Evolutionary conservation across 805 yeast genomes (phyloP).

Genomic region (Candida anglica): DNA sequence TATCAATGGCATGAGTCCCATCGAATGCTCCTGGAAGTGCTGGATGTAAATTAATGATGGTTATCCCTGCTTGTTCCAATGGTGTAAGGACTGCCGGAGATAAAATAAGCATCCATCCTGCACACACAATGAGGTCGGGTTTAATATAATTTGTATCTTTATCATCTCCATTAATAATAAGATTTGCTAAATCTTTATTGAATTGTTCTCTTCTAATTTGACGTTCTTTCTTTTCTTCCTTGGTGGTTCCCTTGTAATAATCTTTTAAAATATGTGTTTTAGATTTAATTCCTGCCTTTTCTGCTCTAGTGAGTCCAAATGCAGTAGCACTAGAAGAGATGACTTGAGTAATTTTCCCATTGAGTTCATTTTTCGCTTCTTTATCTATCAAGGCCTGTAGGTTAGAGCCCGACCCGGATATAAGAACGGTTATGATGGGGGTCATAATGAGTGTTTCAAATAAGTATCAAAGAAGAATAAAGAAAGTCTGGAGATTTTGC

Average conservation of each 20-base stretch:
- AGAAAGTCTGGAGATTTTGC: too few species aligned
- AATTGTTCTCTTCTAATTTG: slow-evolving; percentile 60
- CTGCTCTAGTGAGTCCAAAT: slow-evolving; percentile 80
- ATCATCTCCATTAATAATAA: slow-evolving; percentile 50
- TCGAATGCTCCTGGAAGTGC: slow-evolving; percentile 97
- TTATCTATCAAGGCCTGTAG: slow-evolving; percentile 92
- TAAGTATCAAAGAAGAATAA: background rate
- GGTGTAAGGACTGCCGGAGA: slow-evolving; percentile 74
- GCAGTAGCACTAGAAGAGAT: slow-evolving; percentile 86
- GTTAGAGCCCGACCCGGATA: slow-evolving; percentile 95
- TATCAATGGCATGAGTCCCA: slow-evolving; percentile 94
- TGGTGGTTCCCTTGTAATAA: slow-evolving; percentile 74
- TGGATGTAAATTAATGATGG: slow-evolving; percentile 92
- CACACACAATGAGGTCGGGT: slow-evolving; percentile 91
- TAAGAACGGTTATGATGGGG: slow-evolving; percentile 61
- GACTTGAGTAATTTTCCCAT: slow-evolving; percentile 66
- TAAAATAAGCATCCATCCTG: slow-evolving; percentile 96
- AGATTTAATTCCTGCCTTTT: slow-evolving; percentile 65
- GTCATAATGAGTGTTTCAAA: background rate
- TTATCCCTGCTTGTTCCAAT: slow-evolving; percentile 53
- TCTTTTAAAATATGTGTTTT: slow-evolving; percentile 63
- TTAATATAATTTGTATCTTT: slow-evolving; percentile 29
- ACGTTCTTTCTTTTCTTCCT: slow-evolving; percentile 59
- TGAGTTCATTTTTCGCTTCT: slow-evolving; percentile 32
- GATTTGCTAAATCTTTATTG: slow-evolving; percentile 72